Evolutionary conservation across 2,329 filamentous ascomycete genomes (phyloP).

Genomic region (Aspergillus uvarum): DNA sequence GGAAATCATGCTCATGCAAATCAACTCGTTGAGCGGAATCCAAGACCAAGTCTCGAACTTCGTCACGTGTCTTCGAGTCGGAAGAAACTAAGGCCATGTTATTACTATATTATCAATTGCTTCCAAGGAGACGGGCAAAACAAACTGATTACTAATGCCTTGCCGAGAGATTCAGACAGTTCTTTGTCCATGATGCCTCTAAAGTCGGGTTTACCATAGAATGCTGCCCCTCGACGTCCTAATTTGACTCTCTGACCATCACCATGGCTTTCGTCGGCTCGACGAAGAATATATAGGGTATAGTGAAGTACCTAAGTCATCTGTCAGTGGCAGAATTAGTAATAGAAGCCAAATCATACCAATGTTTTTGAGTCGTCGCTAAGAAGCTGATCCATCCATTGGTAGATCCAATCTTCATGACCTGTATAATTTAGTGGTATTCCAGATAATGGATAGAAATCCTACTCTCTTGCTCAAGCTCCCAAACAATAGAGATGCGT

Average conservation of each 20-base stretch:
- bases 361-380: not conserved
- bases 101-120: not conserved
- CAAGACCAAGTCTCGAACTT: not conserved
- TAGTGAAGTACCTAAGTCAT: not conserved
- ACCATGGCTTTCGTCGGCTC: not conserved
- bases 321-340: no score
- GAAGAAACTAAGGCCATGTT: not conserved
- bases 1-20: constrained; percentile 8
- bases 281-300: not conserved
- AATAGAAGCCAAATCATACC: not conserved
- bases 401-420: constrained; percentile 9
- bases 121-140: not conserved
- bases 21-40: not conserved
- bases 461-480: constrained; percentile 2
- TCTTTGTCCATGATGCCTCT: not conserved
- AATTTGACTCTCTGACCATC: not conserved
- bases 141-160: not conserved
- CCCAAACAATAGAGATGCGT: not conserved
- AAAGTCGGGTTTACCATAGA: constrained; percentile 1
- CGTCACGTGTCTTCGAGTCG: not conserved
- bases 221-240: not conserved
- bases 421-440: not conserved
- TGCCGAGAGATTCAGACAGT: not conserved
- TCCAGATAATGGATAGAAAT: no score
- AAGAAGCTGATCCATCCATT: constrained; percentile 9